phyloP scores from a whole-genome alignment of 768 basidiomycete species.

The Paxillus rubicundulus region DNA sequence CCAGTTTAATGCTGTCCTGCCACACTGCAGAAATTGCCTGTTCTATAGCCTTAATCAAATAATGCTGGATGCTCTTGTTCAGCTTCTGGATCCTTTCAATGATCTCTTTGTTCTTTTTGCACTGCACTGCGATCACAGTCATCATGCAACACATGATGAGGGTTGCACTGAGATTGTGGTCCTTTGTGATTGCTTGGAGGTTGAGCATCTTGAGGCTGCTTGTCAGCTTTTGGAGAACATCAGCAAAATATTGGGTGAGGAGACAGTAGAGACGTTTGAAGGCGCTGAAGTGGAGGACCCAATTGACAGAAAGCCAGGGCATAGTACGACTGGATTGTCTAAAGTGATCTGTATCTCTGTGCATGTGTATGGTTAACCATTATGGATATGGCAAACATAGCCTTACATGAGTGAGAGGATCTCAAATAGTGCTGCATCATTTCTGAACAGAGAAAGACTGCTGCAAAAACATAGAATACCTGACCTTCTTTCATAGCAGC shows the following conservation, averaged over 20 bases:
- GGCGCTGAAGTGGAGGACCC: slow-evolving; percentile 81
- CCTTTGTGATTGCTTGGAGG: slow-evolving; percentile 82
- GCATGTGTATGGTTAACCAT: slow-evolving; percentile 7
- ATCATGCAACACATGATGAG: slow-evolving; percentile 77
- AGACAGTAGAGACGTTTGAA: slow-evolving; percentile 85
- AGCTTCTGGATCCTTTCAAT: slow-evolving; percentile 86
- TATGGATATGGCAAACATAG: background rate
- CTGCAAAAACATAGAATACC: slow-evolving; percentile 85
- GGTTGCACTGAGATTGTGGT: slow-evolving; percentile 60
- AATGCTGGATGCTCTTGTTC: slow-evolving; percentile 80
- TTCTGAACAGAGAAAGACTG: slow-evolving; percentile 50
- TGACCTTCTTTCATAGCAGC: slow-evolving; percentile 79
- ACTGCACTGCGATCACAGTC: slow-evolving; percentile 86
- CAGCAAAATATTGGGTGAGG: slow-evolving; percentile 84
- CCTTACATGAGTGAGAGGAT: slow-evolving; percentile 75
- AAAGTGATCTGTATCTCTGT: slow-evolving; percentile 80
- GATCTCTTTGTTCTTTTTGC: slow-evolving; percentile 82
- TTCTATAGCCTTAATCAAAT: slow-evolving; percentile 92
- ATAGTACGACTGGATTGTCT: slow-evolving; percentile 56
- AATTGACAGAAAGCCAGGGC: slow-evolving; percentile 73
- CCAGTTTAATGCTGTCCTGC: background rate
- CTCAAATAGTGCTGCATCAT: slow-evolving; percentile 74
- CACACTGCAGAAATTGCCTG: slow-evolving; percentile 51
- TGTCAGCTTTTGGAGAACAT: slow-evolving; percentile 79
- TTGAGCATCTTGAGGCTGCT: slow-evolving; percentile 81